Evolutionary conservation across 805 yeast species (phyloP), one percentile per base, ranked within the genome.

Genomic region (Saccharomycopsis sp.): DNA sequence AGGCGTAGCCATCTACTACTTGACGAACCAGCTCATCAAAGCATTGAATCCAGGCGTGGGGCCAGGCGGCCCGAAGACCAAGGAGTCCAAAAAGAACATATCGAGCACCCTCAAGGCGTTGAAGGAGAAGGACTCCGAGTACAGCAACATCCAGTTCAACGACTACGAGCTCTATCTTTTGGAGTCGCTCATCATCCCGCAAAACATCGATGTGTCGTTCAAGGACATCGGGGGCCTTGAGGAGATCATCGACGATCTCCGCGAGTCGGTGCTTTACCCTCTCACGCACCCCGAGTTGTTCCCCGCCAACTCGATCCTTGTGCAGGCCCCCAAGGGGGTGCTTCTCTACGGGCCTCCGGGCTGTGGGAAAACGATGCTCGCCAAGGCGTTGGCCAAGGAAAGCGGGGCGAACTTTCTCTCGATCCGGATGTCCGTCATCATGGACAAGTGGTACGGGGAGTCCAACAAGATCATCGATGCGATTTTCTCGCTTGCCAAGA

Each of bases 401-500:
- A 85, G 95, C 63, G 90, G 89, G 0, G 98, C 98, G 0, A 90
- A 85, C 64, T 92, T 92, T 72, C 80, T 92, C 53, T 90, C 91
- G 65, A 87, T 92, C 54, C 79, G 96, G 70, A 88, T 92, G 95
- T 90, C 97, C 24, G 84, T 92, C 1, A 83, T 92, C 16, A 88
- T 91, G 92, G 97, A 94, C 72, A 92, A 92, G 71, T 92, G 97
- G 96, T 92, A 89, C 68, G 99, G 99, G 15, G 98, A 92, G 71
- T 83, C 92, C 29, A 92, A 94, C 71, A 94, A 94, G 73, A 83
- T 91, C 53, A 94, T 90, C 1, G 96, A 91, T 63, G 98, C 97
- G 0, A 82, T 92, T 40, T 92, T 92, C 69, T 85, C 97, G 5
- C 77, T 92, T 57, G 98, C 97, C 2, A 77, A 81, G 60, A 92